phyloP scores from a whole-genome alignment of 305 asterid species.

The Stenogyne calaminthoides region DNA sequence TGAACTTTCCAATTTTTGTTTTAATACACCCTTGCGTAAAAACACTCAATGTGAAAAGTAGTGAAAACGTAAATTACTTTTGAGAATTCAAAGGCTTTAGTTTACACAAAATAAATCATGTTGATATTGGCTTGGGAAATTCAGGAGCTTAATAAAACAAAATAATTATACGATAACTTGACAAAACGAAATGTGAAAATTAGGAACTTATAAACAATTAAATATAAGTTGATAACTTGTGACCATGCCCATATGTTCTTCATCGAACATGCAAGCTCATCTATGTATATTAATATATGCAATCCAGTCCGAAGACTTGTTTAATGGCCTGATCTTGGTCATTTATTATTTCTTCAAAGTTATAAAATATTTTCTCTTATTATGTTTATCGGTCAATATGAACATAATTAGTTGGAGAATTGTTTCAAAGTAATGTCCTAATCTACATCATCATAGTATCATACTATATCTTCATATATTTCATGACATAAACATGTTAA shows the following conservation, averaged over 20 bases:
- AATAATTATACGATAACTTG: no score
- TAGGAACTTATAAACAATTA: no score
- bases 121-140: background rate
- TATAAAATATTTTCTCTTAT: no score
- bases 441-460: background rate
- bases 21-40: background rate
- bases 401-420: background rate
- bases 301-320: no score
- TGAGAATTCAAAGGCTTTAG: background rate
- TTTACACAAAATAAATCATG: background rate
- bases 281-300: no score
- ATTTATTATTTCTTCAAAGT: background rate
- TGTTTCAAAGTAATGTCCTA: no score
- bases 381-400: background rate
- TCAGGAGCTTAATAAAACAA: background rate
- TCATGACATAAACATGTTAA: background rate
- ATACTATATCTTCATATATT: background rate
- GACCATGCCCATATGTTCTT: no score
- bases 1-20: background rate
- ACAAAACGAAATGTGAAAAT: no score
- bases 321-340: background rate
- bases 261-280: no score
- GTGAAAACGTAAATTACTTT: background rate
- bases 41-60: background rate
- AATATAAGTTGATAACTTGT: no score